phyloP scores from a whole-genome alignment of 179 eudicot species.

The Silene vulgaris region DNA sequence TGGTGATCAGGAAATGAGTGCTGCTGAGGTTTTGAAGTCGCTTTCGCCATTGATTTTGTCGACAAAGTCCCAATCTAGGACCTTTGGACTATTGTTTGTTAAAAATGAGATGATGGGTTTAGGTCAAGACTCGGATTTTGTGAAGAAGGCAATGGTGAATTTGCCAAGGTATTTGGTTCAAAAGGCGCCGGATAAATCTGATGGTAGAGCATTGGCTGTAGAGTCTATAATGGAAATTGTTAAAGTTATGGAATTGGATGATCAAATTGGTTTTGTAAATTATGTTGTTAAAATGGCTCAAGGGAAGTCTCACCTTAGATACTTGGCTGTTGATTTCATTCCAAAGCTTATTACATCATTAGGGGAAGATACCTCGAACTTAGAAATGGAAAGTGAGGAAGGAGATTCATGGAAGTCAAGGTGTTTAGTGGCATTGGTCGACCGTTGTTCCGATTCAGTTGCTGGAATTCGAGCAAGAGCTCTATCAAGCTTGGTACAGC shows the following conservation, averaged over 20 bases:
- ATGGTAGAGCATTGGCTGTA: slow-evolving; percentile 64
- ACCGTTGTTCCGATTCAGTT: slow-evolving; percentile 74
- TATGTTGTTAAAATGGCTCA: slow-evolving; percentile 75
- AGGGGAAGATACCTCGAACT: slow-evolving; percentile 30
- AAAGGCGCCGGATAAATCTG: slow-evolving; percentile 85
- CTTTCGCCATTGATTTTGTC: slow-evolving; percentile 50
- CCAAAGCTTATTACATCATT: slow-evolving; percentile 42
- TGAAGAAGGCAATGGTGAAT: slow-evolving; percentile 54
- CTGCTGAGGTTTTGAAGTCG: slow-evolving; percentile 69
- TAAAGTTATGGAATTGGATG: slow-evolving; percentile 44
- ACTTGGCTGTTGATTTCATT: slow-evolving; percentile 76
- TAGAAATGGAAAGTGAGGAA: slow-evolving; percentile 28
- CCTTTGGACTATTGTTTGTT: slow-evolving; percentile 56
- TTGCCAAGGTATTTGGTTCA: slow-evolving; percentile 63
- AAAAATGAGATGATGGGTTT: slow-evolving; percentile 45
- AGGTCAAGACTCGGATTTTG: slow-evolving; percentile 38
- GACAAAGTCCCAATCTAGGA: slow-evolving; percentile 52
- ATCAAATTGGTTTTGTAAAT: slow-evolving; percentile 59
- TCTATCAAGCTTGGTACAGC: slow-evolving; percentile 62
- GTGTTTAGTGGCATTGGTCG: slow-evolving; percentile 64
- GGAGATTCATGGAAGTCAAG: slow-evolving; percentile 56
- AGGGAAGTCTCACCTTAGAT: slow-evolving; percentile 69
- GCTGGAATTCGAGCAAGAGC: slow-evolving; percentile 84
- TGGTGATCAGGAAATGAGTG: slow-evolving; percentile 52
- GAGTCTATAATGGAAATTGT: slow-evolving; percentile 76